Evolutionary conservation across 163 green algal genomes (phyloP), one percentile per base, ranked within the genome.

Genomic region (Botryococcus braunii): DNA sequence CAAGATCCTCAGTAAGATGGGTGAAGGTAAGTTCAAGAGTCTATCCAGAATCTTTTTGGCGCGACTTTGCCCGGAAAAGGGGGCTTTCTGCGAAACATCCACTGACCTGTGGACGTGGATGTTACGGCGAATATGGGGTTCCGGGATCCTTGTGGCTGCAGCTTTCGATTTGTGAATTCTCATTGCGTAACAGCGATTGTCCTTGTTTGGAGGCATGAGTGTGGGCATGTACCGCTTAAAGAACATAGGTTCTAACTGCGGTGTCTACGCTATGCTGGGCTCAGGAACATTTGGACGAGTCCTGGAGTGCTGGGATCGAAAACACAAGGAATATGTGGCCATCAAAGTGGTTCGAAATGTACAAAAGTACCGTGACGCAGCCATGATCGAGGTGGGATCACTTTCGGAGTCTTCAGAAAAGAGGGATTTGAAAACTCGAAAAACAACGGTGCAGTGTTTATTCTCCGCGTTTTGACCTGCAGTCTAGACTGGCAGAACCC

Each of bases 281-380:
- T 48, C 80, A 91, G 91, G 94, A 34, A 98, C 94, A 0, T 99
- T 99, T 82, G 94, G 94, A 3, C 80, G 89, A 6, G 94, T 99
- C 27, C 71, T 99, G 7, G 95, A 99, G 71, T 99, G 95, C 82
- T 98, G 92, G 92, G 95, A 99, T 79, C 77, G 93, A 8, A 83
- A 91, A 41, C 74, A 81, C 40, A 80, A 85, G 50, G 75, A 88
- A 39, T 96, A 96, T 69, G 91, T 97, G 4, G 95, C 95, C 2
- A 89, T 99, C 60, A 99, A 99, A 74, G 87, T 99, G 46, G 91
- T 99, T 25, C 81, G 94, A n/a, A 77, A 73, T 50, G 61, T 77
- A 3, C 69, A 77, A 38, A 77, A 77, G 41, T 77, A 77, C 61
- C 79, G 90, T 9, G 87, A 97, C 59, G 94, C 94, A 40, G 93